phyloP scores from a whole-genome alignment of 2,329 filamentous ascomycete genomes.

The Ceratocystis huliohia region DNA sequence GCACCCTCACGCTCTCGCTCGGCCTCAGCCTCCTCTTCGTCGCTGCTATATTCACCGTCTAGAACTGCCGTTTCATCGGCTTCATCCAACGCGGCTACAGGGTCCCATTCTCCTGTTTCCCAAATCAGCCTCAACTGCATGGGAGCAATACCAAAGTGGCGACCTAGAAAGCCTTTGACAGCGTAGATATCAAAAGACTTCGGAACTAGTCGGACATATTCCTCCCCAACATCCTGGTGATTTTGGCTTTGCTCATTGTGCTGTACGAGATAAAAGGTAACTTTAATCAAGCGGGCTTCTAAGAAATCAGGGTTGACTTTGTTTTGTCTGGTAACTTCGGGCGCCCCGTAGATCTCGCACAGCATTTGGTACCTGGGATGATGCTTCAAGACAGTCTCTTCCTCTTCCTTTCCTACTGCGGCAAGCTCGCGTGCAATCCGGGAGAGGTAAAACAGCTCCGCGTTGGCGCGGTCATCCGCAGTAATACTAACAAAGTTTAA shows the following conservation, averaged over 20 bases:
- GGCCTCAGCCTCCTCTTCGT: slow-evolving; percentile 36
- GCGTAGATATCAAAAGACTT: slow-evolving; percentile 68
- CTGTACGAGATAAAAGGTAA: slow-evolving; percentile 36
- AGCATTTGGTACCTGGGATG: slow-evolving; percentile 65
- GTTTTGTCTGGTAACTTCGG: slow-evolving; percentile 44
- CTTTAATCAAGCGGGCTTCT: slow-evolving; percentile 61
- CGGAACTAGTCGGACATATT: slow-evolving; percentile 45
- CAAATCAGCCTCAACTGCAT: slow-evolving; percentile 57
- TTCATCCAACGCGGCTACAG: slow-evolving; percentile 51
- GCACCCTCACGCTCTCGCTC: slow-evolving; percentile 27
- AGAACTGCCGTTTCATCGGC: slow-evolving; percentile 38
- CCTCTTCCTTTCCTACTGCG: slow-evolving; percentile 40
- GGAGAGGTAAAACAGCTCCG: slow-evolving; percentile 86
- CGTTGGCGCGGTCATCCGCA: slow-evolving; percentile 64
- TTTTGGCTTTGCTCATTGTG: slow-evolving; percentile 11
- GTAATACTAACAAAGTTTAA: slow-evolving; percentile 67
- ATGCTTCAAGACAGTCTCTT: slow-evolving; percentile 39
- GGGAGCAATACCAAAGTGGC: slow-evolving; percentile 53
- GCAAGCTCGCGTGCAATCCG: slow-evolving; percentile 67
- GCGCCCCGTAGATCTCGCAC: slow-evolving; percentile 63
- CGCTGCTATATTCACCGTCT: slow-evolving; percentile 38
- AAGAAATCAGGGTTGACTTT: slow-evolving; percentile 65
- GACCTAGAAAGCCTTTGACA: slow-evolving; percentile 64
- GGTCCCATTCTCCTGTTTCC: slow-evolving; percentile 88
- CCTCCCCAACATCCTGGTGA: slow-evolving; percentile 24